A percentile compares a stretch with the other conserved stretches of the same genome.
Conservation (phyloP, 805 yeast species). For the Teunomyces lycoperdinae region DNA sequence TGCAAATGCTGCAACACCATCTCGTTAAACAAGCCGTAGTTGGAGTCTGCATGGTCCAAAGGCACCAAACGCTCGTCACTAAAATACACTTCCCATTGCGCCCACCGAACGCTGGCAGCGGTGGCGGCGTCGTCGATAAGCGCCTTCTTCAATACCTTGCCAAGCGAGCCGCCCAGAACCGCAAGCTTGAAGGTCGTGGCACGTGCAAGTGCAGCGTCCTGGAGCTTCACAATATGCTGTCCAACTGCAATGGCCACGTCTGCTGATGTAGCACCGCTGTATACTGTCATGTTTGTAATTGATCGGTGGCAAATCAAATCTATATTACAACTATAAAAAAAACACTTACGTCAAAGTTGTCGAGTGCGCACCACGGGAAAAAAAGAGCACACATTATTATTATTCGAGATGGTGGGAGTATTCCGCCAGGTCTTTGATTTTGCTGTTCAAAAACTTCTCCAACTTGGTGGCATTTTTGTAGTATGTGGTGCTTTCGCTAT, state of each 20-base stretch:
- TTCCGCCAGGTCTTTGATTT: conserved; percentile 88
- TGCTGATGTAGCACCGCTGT: conserved; percentile 50
- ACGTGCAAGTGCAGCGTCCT: conserved; percentile 54
- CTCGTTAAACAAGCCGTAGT: conserved; percentile 73
- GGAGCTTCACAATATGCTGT: conserved; percentile 55
- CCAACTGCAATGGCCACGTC: conserved; percentile 71
- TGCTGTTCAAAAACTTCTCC: conserved; percentile 81
- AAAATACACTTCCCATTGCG: conserved; percentile 76
- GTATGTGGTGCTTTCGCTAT: conserved; percentile 92
- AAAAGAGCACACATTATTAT: not conserved
- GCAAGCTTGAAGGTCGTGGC: conserved; percentile 63
- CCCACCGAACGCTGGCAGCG: conserved; percentile 54
- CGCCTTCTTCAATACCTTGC: conserved; percentile 66
- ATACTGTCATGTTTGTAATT: conserved; percentile 9
- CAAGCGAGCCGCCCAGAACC: conserved; percentile 87
- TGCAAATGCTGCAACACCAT: conserved; percentile 53
- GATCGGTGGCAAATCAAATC: not conserved
- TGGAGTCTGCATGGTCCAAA: conserved; percentile 76
- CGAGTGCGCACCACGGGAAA: not conserved
- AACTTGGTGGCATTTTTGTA: conserved; percentile 91
- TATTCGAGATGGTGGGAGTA: conserved; percentile 76
- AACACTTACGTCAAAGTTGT: too few species aligned
- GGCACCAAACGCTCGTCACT: conserved; percentile 92
- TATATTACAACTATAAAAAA: too few species aligned
- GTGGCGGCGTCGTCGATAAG: conserved; percentile 55